Conservation (phyloP, 768 basidiomycete genomes). For the Calocybe cyanea region DNA sequence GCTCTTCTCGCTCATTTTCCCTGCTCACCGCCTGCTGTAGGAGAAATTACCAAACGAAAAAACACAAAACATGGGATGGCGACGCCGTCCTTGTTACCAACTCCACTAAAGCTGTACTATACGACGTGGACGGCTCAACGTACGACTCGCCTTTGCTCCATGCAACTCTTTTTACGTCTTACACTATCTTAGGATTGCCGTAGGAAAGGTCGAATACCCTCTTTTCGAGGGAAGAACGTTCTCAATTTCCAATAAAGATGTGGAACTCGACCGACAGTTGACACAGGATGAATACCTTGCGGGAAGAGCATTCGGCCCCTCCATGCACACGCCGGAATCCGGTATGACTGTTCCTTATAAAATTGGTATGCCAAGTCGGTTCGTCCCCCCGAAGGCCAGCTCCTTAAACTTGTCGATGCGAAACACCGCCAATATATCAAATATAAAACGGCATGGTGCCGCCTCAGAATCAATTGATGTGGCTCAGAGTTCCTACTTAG, state of each 20-base stretch:
- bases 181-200: conserved; percentile 38
- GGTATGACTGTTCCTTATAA: not conserved
- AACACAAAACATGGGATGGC: conserved; percentile 91
- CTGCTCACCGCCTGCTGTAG: conserved; percentile 27
- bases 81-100: conserved; percentile 62
- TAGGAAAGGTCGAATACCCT: conserved; percentile 43
- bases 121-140: conserved; percentile 64
- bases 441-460: conserved; percentile 24
- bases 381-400: conserved; percentile 25
- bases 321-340: not conserved
- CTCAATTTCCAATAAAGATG: conserved; percentile 50
- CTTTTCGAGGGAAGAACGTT: conserved; percentile 36
- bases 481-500: conserved; percentile 13
- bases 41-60: conserved; percentile 69
- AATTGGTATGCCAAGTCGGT: conserved; percentile 12
- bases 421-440: conserved; percentile 8
- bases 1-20: not conserved
- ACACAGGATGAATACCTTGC: conserved; percentile 55
- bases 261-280: conserved; percentile 61
- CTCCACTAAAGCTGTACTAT: conserved; percentile 44
- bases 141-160: conserved; percentile 31
- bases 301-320: conserved; percentile 55
- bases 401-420: conserved; percentile 15
- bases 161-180: not conserved
- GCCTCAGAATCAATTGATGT: conserved; percentile 39